Conservation (phyloP, 176 grass and related monocot species). For the Cenchrus purpureus region DNA sequence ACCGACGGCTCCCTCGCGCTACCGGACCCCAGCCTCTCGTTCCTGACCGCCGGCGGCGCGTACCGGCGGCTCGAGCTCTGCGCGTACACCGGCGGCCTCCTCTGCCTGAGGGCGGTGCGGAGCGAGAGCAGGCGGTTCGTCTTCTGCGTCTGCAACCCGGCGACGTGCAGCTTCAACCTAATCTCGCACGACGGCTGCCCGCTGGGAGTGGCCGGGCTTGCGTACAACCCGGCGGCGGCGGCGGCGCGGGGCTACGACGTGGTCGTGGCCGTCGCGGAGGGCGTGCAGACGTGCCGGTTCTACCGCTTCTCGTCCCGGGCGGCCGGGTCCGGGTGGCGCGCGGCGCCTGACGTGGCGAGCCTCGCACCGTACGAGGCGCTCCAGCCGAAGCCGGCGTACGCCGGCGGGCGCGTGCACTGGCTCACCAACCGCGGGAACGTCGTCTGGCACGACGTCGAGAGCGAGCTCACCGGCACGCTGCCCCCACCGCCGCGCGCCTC, state of each 20-base stretch:
- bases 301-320: slow-evolving; percentile 12
- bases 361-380: background rate
- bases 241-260: background rate
- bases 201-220: background rate
- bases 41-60: background rate
- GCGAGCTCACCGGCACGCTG: background rate
- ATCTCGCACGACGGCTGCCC: background rate
- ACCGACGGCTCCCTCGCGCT: background rate
- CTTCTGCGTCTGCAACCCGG: slow-evolving; percentile 20
- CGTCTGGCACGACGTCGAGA: slow-evolving; percentile 4
- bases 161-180: background rate
- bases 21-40: slow-evolving; percentile 11
- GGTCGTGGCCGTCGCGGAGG: background rate
- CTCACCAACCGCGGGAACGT: background rate
- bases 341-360: background rate
- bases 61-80: background rate
- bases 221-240: slow-evolving; percentile 17
- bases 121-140: background rate
- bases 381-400: background rate
- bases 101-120: background rate
- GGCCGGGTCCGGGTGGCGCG: background rate
- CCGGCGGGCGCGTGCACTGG: slow-evolving; percentile 18
- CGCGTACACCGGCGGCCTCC: slow-evolving; percentile 16
- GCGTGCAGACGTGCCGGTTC: background rate
- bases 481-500: background rate